These are phyloP conservation scores for Dionaea muscipula DNA, from an alignment of 179 eudicot genomes.

Conservation along the genomic window DNA sequence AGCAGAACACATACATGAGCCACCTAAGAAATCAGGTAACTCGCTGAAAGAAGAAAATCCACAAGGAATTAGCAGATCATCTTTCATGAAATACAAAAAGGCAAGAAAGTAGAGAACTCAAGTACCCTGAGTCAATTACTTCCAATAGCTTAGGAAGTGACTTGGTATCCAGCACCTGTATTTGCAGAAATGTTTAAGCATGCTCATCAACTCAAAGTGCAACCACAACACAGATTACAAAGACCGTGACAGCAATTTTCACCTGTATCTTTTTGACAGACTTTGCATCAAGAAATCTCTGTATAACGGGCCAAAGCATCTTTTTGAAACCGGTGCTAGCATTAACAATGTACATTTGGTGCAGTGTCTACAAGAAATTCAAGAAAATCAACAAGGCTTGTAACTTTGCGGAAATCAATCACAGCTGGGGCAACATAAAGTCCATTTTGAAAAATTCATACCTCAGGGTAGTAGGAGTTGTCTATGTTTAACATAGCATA, in stretches of 20 bases:
- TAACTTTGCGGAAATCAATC: not conserved
- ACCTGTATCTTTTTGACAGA: conserved; percentile 62
- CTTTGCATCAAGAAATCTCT: conserved; percentile 56
- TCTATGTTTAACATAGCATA: conserved; percentile 51
- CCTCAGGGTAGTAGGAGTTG: conserved; percentile 64
- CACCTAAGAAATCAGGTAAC: conserved; percentile 22
- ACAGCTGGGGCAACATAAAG: not conserved
- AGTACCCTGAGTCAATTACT: conserved; percentile 47
- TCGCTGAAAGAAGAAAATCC: conserved; percentile 10
- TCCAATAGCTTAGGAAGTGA: conserved; percentile 47
- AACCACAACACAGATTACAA: not conserved
- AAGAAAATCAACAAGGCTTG: not conserved
- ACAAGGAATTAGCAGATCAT: conserved; percentile 8
- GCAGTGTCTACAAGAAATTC: conserved; percentile 1
- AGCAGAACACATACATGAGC: conserved; percentile 18
- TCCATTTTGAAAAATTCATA: conserved; percentile 1
- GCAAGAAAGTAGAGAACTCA: conserved; percentile 1
- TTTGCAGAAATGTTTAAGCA: conserved; percentile 5
- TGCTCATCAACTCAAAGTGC: not conserved
- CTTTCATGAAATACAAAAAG: conserved; percentile 2
- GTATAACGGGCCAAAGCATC: conserved; percentile 72
- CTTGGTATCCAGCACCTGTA: conserved; percentile 56
- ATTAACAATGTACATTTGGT: conserved; percentile 18
- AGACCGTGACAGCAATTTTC: not conserved
- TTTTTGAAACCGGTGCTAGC: conserved; percentile 34